Conservation (phyloP, 2,329 filamentous ascomycete genomes). For the Aureobasidium sp. region DNA sequence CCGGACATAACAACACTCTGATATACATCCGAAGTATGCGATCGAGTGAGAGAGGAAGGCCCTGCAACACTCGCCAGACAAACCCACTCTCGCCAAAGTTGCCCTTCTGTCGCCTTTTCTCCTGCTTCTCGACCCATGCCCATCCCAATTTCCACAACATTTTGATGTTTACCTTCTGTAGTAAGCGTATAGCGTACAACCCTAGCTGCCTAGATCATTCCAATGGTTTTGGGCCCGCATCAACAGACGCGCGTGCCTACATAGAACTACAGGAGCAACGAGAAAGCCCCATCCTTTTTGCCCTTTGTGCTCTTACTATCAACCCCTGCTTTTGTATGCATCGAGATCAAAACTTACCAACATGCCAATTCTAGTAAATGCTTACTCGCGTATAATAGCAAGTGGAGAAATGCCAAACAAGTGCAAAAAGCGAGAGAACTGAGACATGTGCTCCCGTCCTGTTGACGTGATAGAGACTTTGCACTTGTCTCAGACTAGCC, state of each 20-base stretch:
- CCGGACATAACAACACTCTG: neutral
- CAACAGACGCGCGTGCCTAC: neutral
- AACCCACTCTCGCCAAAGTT: neutral
- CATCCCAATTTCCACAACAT: slow-evolving; percentile 7
- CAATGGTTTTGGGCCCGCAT: neutral
- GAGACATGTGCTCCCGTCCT: neutral
- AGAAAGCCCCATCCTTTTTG: no score
- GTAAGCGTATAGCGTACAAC: neutral
- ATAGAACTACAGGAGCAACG: no score
- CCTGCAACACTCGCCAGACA: neutral
- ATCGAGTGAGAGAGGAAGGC: neutral
- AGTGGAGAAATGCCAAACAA: neutral
- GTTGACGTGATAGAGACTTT: neutral
- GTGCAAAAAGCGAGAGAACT: neutral
- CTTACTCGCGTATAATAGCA: neutral
- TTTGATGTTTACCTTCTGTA: neutral
- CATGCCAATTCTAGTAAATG: neutral
- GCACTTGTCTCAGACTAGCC: neutral
- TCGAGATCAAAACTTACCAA: neutral
- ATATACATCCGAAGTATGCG: neutral
- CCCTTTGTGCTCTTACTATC: no score
- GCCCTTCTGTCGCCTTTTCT: neutral
- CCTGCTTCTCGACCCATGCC: neutral
- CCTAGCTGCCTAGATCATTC: neutral
- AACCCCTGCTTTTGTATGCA: no score